Evolutionary conservation across 2,329 filamentous ascomycete genomes (phyloP).

Genomic region (Alternaria gansuensis): DNA sequence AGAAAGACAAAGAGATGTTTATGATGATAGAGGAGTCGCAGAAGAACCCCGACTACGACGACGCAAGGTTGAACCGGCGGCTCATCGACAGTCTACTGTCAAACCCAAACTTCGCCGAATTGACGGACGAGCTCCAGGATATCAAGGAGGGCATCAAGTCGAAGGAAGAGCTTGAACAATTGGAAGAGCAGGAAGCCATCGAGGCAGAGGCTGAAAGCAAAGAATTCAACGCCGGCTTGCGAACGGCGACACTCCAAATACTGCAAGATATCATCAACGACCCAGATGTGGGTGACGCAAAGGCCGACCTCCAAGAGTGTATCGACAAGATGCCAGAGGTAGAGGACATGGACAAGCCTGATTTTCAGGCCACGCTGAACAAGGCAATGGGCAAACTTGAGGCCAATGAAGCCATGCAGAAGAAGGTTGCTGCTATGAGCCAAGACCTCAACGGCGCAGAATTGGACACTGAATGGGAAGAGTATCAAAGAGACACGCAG

Average conservation of each 20-base stretch:
- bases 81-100: slow-evolving; percentile 42
- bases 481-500: slow-evolving; percentile 24
- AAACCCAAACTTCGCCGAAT: slow-evolving; percentile 43
- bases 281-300: slow-evolving; percentile 37
- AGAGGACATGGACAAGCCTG: slow-evolving; percentile 31
- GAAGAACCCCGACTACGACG: slow-evolving; percentile 43
- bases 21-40: slow-evolving; percentile 38
- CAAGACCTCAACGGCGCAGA: slow-evolving; percentile 20
- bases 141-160: slow-evolving; percentile 39
- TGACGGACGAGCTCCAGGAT: slow-evolving; percentile 39
- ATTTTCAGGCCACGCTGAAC: slow-evolving; percentile 34
- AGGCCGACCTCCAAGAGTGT: slow-evolving; percentile 35
- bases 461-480: slow-evolving; percentile 26
- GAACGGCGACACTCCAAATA: slow-evolving; percentile 31
- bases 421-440: slow-evolving; percentile 31
- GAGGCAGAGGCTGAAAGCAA: slow-evolving; percentile 28
- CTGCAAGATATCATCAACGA: slow-evolving; percentile 43
- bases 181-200: slow-evolving; percentile 22
- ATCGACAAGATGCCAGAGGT: slow-evolving; percentile 36
- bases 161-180: slow-evolving; percentile 26
- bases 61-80: slow-evolving; percentile 35
- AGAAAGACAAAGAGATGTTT: slow-evolving; percentile 32
- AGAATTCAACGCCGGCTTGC: slow-evolving; percentile 29
- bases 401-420: slow-evolving; percentile 31
- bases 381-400: slow-evolving; percentile 37